These are phyloP conservation scores for Setaria viridis DNA, from an alignment of 202 grass and related monocot genomes.

Conservation along the genomic window DNA sequence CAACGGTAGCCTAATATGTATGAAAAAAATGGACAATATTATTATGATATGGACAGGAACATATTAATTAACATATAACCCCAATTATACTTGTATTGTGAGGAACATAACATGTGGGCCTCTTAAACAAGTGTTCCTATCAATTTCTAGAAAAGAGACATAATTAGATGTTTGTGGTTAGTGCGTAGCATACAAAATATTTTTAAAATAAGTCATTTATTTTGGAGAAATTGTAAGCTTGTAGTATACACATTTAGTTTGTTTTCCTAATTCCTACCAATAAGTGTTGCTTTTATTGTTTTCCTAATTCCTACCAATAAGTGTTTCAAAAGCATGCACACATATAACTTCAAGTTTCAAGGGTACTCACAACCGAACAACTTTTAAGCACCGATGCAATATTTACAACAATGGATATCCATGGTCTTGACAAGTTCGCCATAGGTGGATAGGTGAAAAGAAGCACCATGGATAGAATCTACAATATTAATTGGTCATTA, in stretches of 20 bases:
- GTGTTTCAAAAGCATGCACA: neutral
- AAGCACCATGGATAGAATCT: slow-evolving; percentile 62
- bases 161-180: neutral
- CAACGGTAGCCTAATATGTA: slow-evolving; percentile 45
- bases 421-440: slow-evolving; percentile 59
- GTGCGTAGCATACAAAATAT: neutral
- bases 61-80: neutral
- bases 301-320: neutral
- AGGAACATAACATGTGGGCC: neutral
- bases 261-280: too few species aligned
- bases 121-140: neutral
- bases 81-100: neutral
- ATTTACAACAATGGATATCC: slow-evolving; percentile 45
- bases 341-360: neutral
- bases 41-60: neutral
- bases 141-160: neutral
- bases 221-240: neutral
- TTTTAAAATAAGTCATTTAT: neutral
- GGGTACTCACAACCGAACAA: slow-evolving; percentile 54
- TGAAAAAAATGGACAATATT: neutral
- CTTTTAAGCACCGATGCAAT: slow-evolving; percentile 68
- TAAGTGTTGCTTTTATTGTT: too few species aligned
- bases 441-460: slow-evolving; percentile 69
- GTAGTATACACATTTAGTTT: too few species aligned
- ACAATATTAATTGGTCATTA: neutral